These are phyloP conservation scores for Sherardia arvensis DNA, from an alignment of 257 asterid species.

Conservation along the genomic window DNA sequence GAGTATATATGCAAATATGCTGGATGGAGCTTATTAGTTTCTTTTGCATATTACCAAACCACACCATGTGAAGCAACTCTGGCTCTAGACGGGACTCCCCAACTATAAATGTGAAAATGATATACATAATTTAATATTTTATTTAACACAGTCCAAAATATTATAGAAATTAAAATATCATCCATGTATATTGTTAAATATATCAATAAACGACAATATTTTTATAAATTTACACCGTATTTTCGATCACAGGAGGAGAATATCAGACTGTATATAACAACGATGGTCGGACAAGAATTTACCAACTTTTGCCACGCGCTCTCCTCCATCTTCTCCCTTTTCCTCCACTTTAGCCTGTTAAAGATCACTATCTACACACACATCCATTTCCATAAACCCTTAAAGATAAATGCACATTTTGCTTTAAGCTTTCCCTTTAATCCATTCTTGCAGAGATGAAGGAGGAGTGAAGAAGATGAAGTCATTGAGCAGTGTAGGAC, in stretches of 20 bases:
- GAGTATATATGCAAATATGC: neutral
- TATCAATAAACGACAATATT: no score
- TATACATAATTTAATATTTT: no score
- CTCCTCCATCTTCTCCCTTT: neutral
- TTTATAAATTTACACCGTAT: no score
- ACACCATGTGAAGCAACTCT: slow-evolving; percentile 27
- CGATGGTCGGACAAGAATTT: slow-evolving; percentile 12
- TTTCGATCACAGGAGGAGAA: no score
- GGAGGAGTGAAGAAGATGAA: slow-evolving; percentile 28
- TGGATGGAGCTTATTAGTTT: neutral
- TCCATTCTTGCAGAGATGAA: neutral
- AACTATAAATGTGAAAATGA: no score
- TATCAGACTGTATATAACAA: no score
- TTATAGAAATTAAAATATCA: no score
- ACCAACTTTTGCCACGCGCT: slow-evolving; percentile 23
- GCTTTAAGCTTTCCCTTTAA: neutral
- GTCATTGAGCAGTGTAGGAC: slow-evolving; percentile 47
- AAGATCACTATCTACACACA: neutral
- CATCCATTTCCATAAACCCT: neutral
- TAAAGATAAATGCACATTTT: neutral
- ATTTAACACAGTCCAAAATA: no score
- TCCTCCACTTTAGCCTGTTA: neutral
- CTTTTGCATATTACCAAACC: slow-evolving; percentile 10
- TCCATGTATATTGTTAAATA: no score
- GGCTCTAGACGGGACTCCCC: slow-evolving; percentile 18